Evolutionary conservation across 306 rosid genomes (phyloP), one percentile per base, ranked within the genome.

Genomic region (Acacia acuminata): DNA sequence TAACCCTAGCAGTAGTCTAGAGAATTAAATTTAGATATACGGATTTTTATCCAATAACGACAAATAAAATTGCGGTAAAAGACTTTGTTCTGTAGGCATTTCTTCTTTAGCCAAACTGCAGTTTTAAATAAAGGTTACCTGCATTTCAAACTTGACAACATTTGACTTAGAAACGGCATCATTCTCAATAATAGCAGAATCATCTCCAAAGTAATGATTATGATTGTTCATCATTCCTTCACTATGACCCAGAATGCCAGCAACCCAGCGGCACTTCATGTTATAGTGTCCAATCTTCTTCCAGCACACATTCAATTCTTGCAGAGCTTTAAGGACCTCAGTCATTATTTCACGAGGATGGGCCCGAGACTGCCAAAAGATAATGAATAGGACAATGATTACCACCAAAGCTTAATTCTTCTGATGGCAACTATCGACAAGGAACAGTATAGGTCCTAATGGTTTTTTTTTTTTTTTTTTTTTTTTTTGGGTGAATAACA

Each of bases 311-410:
- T 78, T 90, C 71, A 96, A 85, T 84, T 85, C 98, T 93, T 91
- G 98, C 83, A 96, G 82, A 78, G 98, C 98, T 87, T 88, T 92
- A 58, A 96, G 97, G 79, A 96, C 99, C 91, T 93, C 98, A 0
- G 90, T 84, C 99, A 96, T 96, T 88, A 96, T 93, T 81, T 92
- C 98, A 64, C 98, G 97, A 48, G 99, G 99, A 81, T 90, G 93
- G 45, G 98, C 98, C 76, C 91, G 88, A 42, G 97, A 92, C 99
- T 95, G 84, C 60, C 72, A 86, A 47, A 81, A 79, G 51, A 76
- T 65, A 75, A 75, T 71, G 61, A 82, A 82, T 55, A 72, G 81
- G 50, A 32, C 45, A 76, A 63, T 45, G 44, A 83, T 44, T 40
- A 88, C 64, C 79, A 24, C 55, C 70, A 36, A 72, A 71, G 71